phyloP scores from a whole-genome alignment of 2,329 filamentous ascomycete genomes.

The Diaporthe vaccinii region DNA sequence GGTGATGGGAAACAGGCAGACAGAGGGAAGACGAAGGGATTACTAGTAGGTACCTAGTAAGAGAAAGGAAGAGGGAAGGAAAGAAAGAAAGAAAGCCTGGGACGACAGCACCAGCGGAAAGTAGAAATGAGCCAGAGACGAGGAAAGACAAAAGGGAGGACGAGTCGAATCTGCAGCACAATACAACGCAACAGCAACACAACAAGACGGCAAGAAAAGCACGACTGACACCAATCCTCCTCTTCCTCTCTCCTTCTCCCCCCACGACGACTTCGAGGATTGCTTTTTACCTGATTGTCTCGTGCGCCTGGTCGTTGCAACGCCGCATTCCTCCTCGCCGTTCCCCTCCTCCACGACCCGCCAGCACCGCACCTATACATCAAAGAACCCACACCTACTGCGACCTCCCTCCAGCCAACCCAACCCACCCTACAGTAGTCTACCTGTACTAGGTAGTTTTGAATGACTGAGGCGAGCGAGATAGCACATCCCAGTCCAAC shows the following conservation, averaged over 20 bases:
- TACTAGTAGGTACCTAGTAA: background rate
- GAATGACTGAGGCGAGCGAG: background rate
- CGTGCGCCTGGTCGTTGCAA: slow-evolving; percentile 7
- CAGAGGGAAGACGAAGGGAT: background rate
- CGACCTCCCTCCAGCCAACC: slow-evolving; percentile 6
- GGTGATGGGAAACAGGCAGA: background rate
- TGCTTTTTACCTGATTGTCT: background rate
- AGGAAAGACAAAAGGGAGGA: background rate
- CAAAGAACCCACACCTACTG: slow-evolving; percentile 7
- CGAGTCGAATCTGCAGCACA: background rate
- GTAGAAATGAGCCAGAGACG: background rate
- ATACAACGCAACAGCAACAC: background rate
- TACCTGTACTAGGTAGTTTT: background rate
- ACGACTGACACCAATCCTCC: background rate
- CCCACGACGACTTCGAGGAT: background rate
- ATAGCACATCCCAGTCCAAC: background rate
- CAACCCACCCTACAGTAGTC: background rate
- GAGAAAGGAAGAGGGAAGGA: background rate
- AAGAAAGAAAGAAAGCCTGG: background rate
- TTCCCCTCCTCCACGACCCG: slow-evolving; percentile 17
- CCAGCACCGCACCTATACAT: slow-evolving; percentile 5
- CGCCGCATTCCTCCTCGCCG: slow-evolving; percentile 11
- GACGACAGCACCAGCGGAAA: background rate
- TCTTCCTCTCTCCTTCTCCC: background rate
- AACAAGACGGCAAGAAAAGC: background rate